phyloP scores from a whole-genome alignment of 345 rosid genomes.

The Dimocarpus longan region DNA sequence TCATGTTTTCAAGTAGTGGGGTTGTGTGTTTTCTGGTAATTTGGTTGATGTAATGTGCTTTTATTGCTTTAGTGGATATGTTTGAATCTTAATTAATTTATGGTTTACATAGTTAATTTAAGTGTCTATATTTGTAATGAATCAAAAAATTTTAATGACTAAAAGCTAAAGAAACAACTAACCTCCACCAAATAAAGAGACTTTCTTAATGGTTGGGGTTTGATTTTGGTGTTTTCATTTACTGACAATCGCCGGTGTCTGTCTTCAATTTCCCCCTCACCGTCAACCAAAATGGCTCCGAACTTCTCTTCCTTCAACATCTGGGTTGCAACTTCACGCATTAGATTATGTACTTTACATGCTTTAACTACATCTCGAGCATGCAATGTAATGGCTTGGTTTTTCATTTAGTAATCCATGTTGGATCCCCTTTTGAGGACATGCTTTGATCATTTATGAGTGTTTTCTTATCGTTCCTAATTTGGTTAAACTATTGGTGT shows the following conservation, averaged over 20 bases:
- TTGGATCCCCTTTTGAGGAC: no score
- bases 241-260: not conserved
- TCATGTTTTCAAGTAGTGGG: not conserved
- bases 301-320: slow-evolving; percentile 8
- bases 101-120: not conserved
- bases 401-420: no score
- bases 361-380: slow-evolving; percentile 4
- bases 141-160: not conserved
- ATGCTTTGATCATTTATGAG: no score
- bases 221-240: slow-evolving; percentile 8
- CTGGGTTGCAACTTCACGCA: slow-evolving; percentile 6
- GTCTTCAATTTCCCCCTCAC: not conserved
- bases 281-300: not conserved
- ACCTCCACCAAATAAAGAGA: not conserved
- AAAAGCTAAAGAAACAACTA: not conserved
- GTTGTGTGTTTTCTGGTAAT: not conserved
- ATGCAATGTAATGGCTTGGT: not conserved
- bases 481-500: no score
- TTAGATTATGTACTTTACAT: slow-evolving; percentile 3
- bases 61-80: not conserved
- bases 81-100: not conserved
- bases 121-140: not conserved
- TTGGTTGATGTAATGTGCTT: not conserved
- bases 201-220: not conserved
- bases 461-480: no score